phyloP scores from a whole-genome alignment of 768 basidiomycete genomes.

The Tephrocybe rancida region DNA sequence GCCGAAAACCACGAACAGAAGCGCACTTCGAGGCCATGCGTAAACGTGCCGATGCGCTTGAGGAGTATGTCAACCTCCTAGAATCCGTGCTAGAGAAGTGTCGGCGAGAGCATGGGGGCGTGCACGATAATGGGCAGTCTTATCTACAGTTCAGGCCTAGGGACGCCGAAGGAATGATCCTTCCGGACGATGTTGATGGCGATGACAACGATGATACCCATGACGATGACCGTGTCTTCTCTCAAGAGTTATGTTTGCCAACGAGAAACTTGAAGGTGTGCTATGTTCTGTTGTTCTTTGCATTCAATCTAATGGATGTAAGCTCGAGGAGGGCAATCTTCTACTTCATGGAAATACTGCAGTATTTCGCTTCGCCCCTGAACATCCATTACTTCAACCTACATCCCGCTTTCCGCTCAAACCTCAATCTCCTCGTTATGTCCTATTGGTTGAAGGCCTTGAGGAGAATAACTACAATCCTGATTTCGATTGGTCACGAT shows the following conservation, averaged over 20 bases:
- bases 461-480: constrained; percentile 42
- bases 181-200: constrained; percentile 21
- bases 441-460: constrained; percentile 41
- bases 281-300: background rate
- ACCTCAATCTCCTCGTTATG: constrained; percentile 39
- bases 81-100: constrained; percentile 46
- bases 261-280: constrained; percentile 40
- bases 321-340: constrained; percentile 44
- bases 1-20: constrained; percentile 44
- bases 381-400: constrained; percentile 17
- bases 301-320: too few species aligned
- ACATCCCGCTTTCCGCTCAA: constrained; percentile 40
- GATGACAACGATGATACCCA: constrained; percentile 22
- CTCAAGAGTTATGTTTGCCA: constrained; percentile 40
- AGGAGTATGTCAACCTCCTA: constrained; percentile 40
- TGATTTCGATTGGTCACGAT: constrained; percentile 52
- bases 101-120: constrained; percentile 36
- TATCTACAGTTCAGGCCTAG: constrained; percentile 33
- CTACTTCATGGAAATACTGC: constrained; percentile 45
- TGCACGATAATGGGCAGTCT: constrained; percentile 25
- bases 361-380: constrained; percentile 40
- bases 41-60: constrained; percentile 39
- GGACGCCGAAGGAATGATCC: constrained; percentile 20
- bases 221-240: constrained; percentile 29
- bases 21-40: constrained; percentile 48